Conservation (phyloP, 2,329 filamentous ascomycete species). For the Acarospora socialis region DNA sequence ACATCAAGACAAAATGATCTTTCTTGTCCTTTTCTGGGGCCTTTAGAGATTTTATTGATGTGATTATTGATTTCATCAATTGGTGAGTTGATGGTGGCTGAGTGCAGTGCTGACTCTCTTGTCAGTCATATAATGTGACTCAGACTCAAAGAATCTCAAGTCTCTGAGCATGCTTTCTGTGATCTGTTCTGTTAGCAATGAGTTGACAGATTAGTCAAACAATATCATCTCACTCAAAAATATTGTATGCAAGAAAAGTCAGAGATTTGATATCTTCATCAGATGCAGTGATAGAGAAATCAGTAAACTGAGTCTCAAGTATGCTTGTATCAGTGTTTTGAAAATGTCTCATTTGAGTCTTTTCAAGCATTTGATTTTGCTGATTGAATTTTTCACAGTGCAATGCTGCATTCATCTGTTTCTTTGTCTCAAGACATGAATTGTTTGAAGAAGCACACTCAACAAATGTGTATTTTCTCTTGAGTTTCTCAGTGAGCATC, state of each 20-base stretch:
- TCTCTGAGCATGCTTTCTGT: background rate
- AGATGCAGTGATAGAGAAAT: background rate
- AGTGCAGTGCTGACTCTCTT: background rate
- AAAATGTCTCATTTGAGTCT: background rate
- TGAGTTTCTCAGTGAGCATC: background rate
- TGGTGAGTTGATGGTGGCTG: background rate
- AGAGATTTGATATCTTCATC: background rate
- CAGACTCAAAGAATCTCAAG: background rate
- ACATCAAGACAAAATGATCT: background rate
- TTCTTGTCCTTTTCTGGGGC: background rate
- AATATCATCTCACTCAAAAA: background rate
- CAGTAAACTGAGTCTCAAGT: background rate
- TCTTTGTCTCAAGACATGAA: background rate
- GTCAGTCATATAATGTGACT: background rate
- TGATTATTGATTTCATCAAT: no score
- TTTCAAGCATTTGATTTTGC: background rate
- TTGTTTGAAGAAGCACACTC: background rate
- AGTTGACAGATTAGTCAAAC: background rate
- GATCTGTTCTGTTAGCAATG: background rate
- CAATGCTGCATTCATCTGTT: background rate
- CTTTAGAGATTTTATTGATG: background rate
- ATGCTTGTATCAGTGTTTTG: background rate
- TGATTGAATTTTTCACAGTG: background rate
- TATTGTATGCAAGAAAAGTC: background rate
- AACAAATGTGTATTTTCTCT: background rate